Percentiles rank a stretch among this genome's conserved stretches.
phyloP scores from a whole-genome alignment of 1,139 yeast species.

The Hyphopichia buzzinii region DNA sequence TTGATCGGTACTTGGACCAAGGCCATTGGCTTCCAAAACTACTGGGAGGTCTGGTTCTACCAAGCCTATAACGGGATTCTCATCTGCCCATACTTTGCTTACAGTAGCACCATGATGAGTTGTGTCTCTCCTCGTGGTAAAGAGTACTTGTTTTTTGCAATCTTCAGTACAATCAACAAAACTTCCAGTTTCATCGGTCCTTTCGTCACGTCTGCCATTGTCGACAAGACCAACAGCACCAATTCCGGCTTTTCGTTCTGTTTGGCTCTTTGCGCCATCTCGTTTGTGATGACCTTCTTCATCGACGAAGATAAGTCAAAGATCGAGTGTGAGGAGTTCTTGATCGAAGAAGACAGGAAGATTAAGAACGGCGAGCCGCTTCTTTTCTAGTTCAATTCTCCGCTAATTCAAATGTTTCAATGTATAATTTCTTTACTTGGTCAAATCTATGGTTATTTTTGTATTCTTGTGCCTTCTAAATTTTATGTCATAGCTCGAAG shows the following conservation, averaged over 20 bases:
- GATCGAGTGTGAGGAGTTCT: slow-evolving; percentile 7
- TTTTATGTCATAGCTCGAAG: no score
- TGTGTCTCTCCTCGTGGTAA: slow-evolving; percentile 9
- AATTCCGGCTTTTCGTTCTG: slow-evolving; percentile 8
- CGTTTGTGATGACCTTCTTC: slow-evolving; percentile 3
- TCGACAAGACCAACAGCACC: slow-evolving; percentile 7
- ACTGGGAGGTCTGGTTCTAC: slow-evolving; percentile 9
- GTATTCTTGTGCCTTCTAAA: no score
- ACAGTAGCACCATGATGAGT: slow-evolving; percentile 9
- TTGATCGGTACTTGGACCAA: slow-evolving; percentile 9
- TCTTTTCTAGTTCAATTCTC: not conserved
- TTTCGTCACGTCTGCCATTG: slow-evolving; percentile 7
- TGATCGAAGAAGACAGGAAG: slow-evolving; percentile 6
- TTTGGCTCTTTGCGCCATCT: slow-evolving; percentile 6
- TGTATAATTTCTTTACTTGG: no score
- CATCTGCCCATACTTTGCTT: slow-evolving; percentile 8
- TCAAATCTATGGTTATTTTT: no score
- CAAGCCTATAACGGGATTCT: slow-evolving; percentile 8
- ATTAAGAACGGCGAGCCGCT: slow-evolving; percentile 3
- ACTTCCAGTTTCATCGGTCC: slow-evolving; percentile 10
- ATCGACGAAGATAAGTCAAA: slow-evolving; percentile 7
- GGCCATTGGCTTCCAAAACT: slow-evolving; percentile 7
- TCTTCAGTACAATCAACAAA: slow-evolving; percentile 8
- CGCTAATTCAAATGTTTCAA: no score
- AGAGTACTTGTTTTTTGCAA: slow-evolving; percentile 9